Percentiles rank a stretch among this genome's conserved stretches.
phyloP scores from a whole-genome alignment of 2,329 filamentous ascomycete genomes.

The Talaromyces sp. region DNA sequence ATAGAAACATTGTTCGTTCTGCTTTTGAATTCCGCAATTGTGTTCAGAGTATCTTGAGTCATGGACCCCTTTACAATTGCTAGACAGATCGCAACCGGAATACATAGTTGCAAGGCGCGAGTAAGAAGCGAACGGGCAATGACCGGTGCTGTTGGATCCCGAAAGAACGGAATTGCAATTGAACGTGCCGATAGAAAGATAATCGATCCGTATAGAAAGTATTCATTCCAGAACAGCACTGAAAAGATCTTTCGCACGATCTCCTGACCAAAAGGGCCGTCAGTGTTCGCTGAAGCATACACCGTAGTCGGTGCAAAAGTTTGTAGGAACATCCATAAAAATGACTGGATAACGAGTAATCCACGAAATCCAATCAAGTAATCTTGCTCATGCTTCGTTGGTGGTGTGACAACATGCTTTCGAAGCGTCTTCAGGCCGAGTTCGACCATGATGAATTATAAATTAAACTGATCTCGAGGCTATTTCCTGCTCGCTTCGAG shows the following conservation, averaged over 20 bases:
- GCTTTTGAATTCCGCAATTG: slow-evolving; percentile 18
- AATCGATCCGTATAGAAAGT: slow-evolving; percentile 46
- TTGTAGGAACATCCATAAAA: slow-evolving; percentile 46
- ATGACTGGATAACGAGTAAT: slow-evolving; percentile 42
- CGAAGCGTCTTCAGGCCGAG: slow-evolving; percentile 1
- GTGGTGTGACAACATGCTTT: slow-evolving; percentile 11
- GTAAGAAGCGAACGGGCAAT: slow-evolving; percentile 42
- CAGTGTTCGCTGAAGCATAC: slow-evolving; percentile 33
- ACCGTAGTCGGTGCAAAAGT: slow-evolving; percentile 45
- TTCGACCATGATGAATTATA: slow-evolving; percentile 8
- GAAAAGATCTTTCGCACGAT: slow-evolving; percentile 45
- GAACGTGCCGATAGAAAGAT: slow-evolving; percentile 47
- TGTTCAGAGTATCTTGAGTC: slow-evolving; percentile 31
- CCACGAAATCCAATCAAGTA: slow-evolving; percentile 17
- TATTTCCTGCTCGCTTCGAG: not conserved
- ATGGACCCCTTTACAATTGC: slow-evolving; percentile 33
- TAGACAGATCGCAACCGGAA: slow-evolving; percentile 41
- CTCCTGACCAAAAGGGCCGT: slow-evolving; percentile 36
- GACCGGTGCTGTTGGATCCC: slow-evolving; percentile 30
- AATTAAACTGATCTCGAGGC: not conserved
- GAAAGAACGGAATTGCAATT: slow-evolving; percentile 42
- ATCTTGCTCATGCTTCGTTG: slow-evolving; percentile 38
- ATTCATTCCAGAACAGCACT: slow-evolving; percentile 46
- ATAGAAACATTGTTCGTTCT: slow-evolving; percentile 36
- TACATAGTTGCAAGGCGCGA: slow-evolving; percentile 41